These are phyloP conservation scores for Collybiopsis confluens DNA, from an alignment of 768 basidiomycete species.

Conservation along the genomic window DNA sequence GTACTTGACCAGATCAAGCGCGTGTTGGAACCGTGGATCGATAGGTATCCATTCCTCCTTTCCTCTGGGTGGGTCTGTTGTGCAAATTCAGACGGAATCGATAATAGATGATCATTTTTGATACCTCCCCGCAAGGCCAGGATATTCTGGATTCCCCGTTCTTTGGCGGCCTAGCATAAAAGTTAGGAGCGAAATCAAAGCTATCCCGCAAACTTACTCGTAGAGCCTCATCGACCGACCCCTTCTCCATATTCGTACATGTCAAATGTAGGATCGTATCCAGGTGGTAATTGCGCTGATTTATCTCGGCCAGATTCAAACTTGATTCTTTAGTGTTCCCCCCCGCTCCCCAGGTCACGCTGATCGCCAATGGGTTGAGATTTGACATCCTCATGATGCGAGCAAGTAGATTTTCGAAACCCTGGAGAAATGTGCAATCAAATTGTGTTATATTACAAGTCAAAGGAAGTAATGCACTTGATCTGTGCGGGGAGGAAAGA, in stretches of 20 bases:
- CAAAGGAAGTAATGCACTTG: conserved; percentile 43
- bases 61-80: conserved; percentile 84
- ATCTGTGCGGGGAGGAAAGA: conserved; percentile 95
- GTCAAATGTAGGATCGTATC: conserved; percentile 94
- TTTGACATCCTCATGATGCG: conserved; percentile 80
- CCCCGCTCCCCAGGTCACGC: conserved; percentile 97
- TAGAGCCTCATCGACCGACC: conserved; percentile 82
- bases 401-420: conserved; percentile 85
- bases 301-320: conserved; percentile 79
- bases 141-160: conserved; percentile 80
- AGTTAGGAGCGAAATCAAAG: conserved; percentile 7
- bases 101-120: background rate
- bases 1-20: conserved; percentile 85
- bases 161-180: conserved; percentile 62
- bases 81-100: background rate
- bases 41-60: conserved; percentile 90
- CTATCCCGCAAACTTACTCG: conserved; percentile 46
- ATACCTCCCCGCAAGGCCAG: conserved; percentile 89
- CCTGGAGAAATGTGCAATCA: conserved; percentile 38
- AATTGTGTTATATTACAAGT: background rate
- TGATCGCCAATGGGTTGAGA: conserved; percentile 79
- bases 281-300: conserved; percentile 67
- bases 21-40: conserved; percentile 80
- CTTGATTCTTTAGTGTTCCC: conserved; percentile 86
- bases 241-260: conserved; percentile 93